phyloP scores from a whole-genome alignment of 2,329 filamentous ascomycete species.

The Hypoxylon sp. region DNA sequence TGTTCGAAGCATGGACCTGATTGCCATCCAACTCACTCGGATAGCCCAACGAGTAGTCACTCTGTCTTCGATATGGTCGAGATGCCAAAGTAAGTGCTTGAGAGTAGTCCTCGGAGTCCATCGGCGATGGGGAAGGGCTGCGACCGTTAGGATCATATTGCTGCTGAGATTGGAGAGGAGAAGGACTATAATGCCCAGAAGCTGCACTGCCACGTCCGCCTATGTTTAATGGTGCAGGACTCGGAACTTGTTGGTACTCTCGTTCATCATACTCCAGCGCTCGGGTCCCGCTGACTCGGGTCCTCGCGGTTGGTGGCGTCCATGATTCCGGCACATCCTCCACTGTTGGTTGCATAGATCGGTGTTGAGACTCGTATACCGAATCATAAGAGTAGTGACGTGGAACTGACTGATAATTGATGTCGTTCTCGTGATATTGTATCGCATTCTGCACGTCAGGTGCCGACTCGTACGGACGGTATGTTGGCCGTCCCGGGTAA shows the following conservation, averaged over 20 bases:
- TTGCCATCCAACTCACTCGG: constrained; percentile 58
- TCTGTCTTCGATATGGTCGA: constrained; percentile 47
- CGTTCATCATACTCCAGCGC: constrained; percentile 57
- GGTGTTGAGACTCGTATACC: constrained; percentile 62
- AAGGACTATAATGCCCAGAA: constrained; percentile 52
- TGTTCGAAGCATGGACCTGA: constrained; percentile 52
- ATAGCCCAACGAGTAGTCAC: constrained; percentile 50
- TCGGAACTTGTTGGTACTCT: constrained; percentile 59
- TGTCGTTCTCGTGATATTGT: constrained; percentile 55
- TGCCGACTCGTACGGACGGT: constrained; percentile 66
- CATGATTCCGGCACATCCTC: constrained; percentile 74
- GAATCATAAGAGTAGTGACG: constrained; percentile 68
- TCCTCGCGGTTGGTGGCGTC: constrained; percentile 52
- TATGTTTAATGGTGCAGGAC: constrained; percentile 63
- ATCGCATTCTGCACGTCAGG: constrained; percentile 56
- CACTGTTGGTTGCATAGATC: constrained; percentile 73
- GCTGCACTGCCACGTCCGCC: constrained; percentile 55
- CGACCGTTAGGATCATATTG: constrained; percentile 54
- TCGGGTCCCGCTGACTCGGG: constrained; percentile 47
- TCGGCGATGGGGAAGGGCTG: constrained; percentile 52
- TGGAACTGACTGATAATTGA: constrained; percentile 56
- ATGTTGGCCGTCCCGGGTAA: constrained; percentile 69
- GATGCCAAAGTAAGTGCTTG: constrained; percentile 50
- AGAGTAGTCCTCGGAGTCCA: constrained; percentile 56
- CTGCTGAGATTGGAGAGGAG: constrained; percentile 48